Conservation (phyloP, 768 basidiomycete genomes). For the Auriculariales sp. region DNA sequence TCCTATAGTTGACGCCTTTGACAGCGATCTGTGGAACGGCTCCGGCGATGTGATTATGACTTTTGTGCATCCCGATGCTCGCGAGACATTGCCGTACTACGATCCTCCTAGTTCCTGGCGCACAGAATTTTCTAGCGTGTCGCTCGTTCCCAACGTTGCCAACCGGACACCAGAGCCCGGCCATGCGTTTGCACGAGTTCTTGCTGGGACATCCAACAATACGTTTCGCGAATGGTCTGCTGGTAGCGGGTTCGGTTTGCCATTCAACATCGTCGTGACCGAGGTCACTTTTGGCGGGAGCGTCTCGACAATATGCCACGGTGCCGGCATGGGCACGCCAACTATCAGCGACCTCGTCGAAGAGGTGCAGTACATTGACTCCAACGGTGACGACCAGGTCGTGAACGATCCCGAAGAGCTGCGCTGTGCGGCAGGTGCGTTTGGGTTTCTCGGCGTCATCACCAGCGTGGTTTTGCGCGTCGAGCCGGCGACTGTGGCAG, state of each 20-base stretch:
- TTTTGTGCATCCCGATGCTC: conserved; percentile 1
- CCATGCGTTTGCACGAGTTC: conserved; percentile 3
- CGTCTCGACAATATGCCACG: conserved; percentile 7
- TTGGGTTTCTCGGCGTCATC: conserved; percentile 8
- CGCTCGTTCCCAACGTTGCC: neutral
- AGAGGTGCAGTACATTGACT: conserved; percentile 6
- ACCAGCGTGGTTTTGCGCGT: conserved; percentile 6
- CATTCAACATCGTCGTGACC: conserved; percentile 6
- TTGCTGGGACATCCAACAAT: conserved; percentile 8
- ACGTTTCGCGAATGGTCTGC: conserved; percentile 7
- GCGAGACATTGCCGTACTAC: conserved; percentile 2
- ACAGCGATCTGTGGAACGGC: neutral
- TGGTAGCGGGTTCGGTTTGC: neutral
- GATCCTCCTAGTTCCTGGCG: conserved; percentile 2
- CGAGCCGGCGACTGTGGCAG: conserved; percentile 5
- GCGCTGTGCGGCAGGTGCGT: conserved; percentile 6
- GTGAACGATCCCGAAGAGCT: conserved; percentile 4
- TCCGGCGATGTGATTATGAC: conserved; percentile 1
- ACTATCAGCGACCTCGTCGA: conserved; percentile 7
- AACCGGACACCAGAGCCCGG: neutral
- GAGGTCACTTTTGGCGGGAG: conserved; percentile 8
- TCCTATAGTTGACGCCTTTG: neutral
- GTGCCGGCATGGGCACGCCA: conserved; percentile 4
- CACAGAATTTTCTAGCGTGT: conserved; percentile 1
- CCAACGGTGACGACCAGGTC: conserved; percentile 4